Base-by-base conservation (phyloP, 441 rosid genomes). In the Corymbia calophylla region DNA sequence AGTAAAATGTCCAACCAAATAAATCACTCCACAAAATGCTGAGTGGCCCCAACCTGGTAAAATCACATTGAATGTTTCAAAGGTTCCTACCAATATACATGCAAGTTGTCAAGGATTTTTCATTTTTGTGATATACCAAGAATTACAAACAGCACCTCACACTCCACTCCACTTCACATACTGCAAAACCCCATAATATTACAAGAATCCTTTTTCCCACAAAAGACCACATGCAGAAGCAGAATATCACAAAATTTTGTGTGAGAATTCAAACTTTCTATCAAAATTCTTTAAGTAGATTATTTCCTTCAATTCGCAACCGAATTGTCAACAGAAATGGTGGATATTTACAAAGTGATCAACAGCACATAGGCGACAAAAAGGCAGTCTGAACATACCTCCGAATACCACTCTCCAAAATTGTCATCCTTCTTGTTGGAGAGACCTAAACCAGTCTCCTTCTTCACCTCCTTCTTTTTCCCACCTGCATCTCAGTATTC, bases 401-500 rank as follows among this genome's bases (percentile, higher is more conserved):
- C 96, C 2, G 96, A 95, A 88, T 96, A 96, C 98, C 98, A 96
- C 88, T 96, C 97, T 54, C 98, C 97, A 39, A 96, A 96, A 90
- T 95, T 95, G 39, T 94, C 98, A 35, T 96, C 97, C 92, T 96
- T 96, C 89, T 91, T 93, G 84, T 90, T 60, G 80, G 97, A 92
- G 82, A 96, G 96, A 39, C 98, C 96, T 87, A 96, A 92, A 51
- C 96, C 94, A 73, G 97, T 96, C 91, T 96, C 97, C 88, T 96
- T 95, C 94, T 95, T 96, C 90, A 95, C 98, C 92, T 93, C 95
- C 94, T 96, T 96, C 93, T 93, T 96, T 81, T 92, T 95, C 86
- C 94, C 96, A 14, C 93, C 95, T 90, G 60, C 51, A 66, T 18
- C 29, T 44, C 56, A 35, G 55, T 31, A 29, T n/a, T 68, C 39